These are phyloP conservation scores for Pythium diclinum DNA, from an alignment of 352 stramenopile species.

Conservation along the genomic window DNA sequence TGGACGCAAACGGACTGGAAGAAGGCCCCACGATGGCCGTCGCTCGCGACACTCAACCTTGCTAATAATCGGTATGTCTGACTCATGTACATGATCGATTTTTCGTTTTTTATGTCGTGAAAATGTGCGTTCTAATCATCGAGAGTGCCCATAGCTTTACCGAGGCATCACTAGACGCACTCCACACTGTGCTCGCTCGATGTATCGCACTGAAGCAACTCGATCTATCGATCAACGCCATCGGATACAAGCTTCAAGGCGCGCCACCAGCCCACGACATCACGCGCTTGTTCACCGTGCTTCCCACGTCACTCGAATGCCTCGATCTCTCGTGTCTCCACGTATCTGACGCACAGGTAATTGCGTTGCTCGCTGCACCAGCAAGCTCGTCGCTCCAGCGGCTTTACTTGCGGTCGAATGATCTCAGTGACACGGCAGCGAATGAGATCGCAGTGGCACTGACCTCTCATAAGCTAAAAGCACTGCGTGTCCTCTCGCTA, in stretches of 20 bases:
- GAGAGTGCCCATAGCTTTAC: constrained; percentile 33
- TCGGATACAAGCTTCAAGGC: constrained; percentile 15
- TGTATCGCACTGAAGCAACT: constrained; percentile 33
- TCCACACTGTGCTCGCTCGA: constrained; percentile 30
- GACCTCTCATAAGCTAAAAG: not conserved
- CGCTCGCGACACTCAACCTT: constrained; percentile 37
- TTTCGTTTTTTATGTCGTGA: too few species aligned
- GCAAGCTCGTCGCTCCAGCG: constrained; percentile 26
- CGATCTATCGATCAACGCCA: constrained; percentile 54
- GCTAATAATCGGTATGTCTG: constrained; percentile 45
- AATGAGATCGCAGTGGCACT: constrained; percentile 25
- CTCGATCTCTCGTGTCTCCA: constrained; percentile 54
- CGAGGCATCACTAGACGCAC: constrained; percentile 15
- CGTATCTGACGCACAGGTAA: constrained; percentile 26
- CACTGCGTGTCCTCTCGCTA: constrained; percentile 35
- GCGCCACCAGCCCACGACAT: not conserved
- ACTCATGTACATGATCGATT: too few species aligned
- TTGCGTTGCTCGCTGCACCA: constrained; percentile 16
- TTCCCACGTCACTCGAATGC: constrained; percentile 16
- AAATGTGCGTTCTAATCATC: too few species aligned
- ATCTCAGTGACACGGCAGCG: constrained; percentile 31
- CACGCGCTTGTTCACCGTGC: not conserved
- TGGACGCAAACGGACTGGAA: constrained; percentile 24
- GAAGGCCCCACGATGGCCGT: constrained; percentile 21
- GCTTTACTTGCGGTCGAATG: constrained; percentile 47